Percentiles rank a stretch among this genome's conserved stretches.
Evolutionary conservation across 306 rosid genomes (phyloP).

Genomic region (Senna tora): DNA sequence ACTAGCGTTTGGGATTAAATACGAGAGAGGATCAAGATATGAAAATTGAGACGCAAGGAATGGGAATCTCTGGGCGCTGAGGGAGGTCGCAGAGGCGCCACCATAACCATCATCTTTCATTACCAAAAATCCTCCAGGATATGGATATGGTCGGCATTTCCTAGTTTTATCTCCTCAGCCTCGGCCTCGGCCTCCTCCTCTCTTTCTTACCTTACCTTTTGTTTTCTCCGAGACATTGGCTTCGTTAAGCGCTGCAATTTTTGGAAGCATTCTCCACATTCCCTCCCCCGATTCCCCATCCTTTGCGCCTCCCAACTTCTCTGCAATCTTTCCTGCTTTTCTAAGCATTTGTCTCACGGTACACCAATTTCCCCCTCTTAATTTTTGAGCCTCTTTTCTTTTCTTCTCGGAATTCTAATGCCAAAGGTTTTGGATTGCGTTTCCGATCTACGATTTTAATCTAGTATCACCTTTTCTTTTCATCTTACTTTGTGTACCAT

Average conservation of each 20-base stretch:
- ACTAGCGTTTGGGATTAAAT: not conserved
- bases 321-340: slow-evolving; percentile 41
- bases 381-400: slow-evolving; percentile 39
- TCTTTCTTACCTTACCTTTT: slow-evolving; percentile 27
- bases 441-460: slow-evolving; percentile 33
- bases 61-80: not conserved
- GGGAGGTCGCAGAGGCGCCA: not conserved
- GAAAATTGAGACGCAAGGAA: not conserved
- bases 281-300: slow-evolving; percentile 36
- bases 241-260: slow-evolving; percentile 36
- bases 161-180: slow-evolving; percentile 31
- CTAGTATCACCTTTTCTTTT: slow-evolving; percentile 11
- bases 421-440: not conserved
- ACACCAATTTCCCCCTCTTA: slow-evolving; percentile 42
- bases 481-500: slow-evolving; percentile 15
- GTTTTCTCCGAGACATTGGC: slow-evolving; percentile 46
- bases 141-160: slow-evolving; percentile 34
- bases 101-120: not conserved
- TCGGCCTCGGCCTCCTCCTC: not conserved
- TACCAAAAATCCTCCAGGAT: slow-evolving; percentile 2
- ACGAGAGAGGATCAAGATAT: not conserved
- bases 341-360: slow-evolving; percentile 55
- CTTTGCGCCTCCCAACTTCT: slow-evolving; percentile 42
- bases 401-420: not conserved
- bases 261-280: slow-evolving; percentile 46